Conservation (phyloP, 2,329 filamentous ascomycete species). For the Verticillium nonalfalfae region DNA sequence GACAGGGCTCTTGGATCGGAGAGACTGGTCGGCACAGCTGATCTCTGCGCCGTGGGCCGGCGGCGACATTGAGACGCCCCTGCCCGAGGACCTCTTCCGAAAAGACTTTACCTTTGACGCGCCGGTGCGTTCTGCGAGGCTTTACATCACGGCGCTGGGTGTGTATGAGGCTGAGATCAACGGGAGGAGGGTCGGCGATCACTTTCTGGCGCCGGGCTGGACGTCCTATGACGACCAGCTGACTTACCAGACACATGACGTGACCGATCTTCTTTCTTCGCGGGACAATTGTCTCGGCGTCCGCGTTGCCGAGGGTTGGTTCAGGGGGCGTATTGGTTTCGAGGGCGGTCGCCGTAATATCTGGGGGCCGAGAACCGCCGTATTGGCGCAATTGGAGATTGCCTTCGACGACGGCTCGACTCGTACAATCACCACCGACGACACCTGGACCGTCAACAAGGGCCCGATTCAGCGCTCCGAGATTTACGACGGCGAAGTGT, state of each 20-base stretch:
- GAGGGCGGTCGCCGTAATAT: conserved; percentile 15
- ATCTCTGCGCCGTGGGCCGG: conserved; percentile 21
- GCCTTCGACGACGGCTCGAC: conserved; percentile 1
- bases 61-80: conserved; percentile 21
- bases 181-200: conserved; percentile 29
- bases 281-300: conserved; percentile 28
- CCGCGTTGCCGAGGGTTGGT: conserved; percentile 40
- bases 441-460: background rate
- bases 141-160: conserved; percentile 40
- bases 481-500: conserved; percentile 12
- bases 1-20: conserved; percentile 19
- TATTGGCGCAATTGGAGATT: conserved; percentile 1
- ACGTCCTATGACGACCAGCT: conserved; percentile 41
- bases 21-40: conserved; percentile 21
- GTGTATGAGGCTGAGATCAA: conserved; percentile 42
- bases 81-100: conserved; percentile 17
- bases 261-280: conserved; percentile 20
- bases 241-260: conserved; percentile 48
- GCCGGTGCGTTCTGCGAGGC: conserved; percentile 24
- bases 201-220: conserved; percentile 44
- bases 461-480: conserved; percentile 7
- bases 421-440: background rate
- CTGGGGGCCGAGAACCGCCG: conserved; percentile 11
- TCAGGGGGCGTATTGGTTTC: conserved; percentile 20
- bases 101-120: conserved; percentile 21